phyloP scores from a whole-genome alignment of 768 basidiomycete genomes.

The Leccinum disarticulatum region DNA sequence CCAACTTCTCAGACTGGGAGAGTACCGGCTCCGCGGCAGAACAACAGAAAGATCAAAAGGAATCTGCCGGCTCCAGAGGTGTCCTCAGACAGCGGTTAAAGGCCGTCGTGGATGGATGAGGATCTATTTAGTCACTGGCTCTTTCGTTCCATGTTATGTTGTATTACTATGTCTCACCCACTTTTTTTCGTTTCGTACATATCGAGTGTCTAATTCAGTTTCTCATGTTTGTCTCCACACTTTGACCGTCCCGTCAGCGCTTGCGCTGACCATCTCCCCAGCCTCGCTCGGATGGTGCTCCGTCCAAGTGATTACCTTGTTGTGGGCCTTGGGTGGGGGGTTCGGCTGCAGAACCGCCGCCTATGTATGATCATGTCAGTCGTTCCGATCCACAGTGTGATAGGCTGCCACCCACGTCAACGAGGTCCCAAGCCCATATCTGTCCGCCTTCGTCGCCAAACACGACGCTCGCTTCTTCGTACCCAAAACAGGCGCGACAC shows the following conservation, averaged over 20 bases:
- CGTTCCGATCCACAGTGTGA: neutral
- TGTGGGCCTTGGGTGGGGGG: slow-evolving; percentile 76
- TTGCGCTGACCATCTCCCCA: slow-evolving; percentile 84
- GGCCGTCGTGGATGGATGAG: slow-evolving; percentile 29
- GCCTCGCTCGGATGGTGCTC: slow-evolving; percentile 84
- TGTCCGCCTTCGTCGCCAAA: slow-evolving; percentile 89
- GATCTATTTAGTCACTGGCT: slow-evolving; percentile 15
- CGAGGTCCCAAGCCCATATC: slow-evolving; percentile 92
- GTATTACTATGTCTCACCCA: slow-evolving; percentile 19
- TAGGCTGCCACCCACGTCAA: slow-evolving; percentile 60
- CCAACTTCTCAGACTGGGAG: slow-evolving; percentile 31
- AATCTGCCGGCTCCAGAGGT: slow-evolving; percentile 13
- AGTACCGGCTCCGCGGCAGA: slow-evolving; percentile 28
- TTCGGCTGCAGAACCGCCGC: slow-evolving; percentile 67
- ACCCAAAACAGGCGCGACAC: slow-evolving; percentile 78
- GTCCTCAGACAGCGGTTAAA: slow-evolving; percentile 32
- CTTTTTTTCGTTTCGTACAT: neutral
- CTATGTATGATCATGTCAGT: slow-evolving; percentile 39
- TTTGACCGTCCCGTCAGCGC: slow-evolving; percentile 89
- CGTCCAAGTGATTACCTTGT: slow-evolving; percentile 87
- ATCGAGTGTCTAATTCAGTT: neutral
- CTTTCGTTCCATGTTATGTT: slow-evolving; percentile 17
- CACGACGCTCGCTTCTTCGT: slow-evolving; percentile 77
- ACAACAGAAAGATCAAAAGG: slow-evolving; percentile 19
- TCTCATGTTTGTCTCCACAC: slow-evolving; percentile 66